Percentiles rank a stretch among this genome's conserved stretches.
Evolutionary conservation across 345 rosid species (phyloP).

Genomic region (Aurinia saxatilis): DNA sequence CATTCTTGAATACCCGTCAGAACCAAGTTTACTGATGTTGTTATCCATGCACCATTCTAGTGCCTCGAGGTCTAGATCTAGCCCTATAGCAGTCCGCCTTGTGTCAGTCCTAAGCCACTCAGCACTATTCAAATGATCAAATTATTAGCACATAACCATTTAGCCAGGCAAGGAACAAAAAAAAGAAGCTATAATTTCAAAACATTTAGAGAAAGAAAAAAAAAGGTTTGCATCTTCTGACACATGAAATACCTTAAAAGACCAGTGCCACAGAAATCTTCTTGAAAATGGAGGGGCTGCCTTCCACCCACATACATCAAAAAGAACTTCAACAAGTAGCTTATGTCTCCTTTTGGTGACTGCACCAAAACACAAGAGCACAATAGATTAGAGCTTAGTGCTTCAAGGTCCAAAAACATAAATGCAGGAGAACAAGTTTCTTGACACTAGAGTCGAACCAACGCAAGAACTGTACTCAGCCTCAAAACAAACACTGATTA

Average conservation of each 20-base stretch:
- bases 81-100: slow-evolving; percentile 79
- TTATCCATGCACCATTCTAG: slow-evolving; percentile 76
- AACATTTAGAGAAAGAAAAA: not conserved
- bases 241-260: slow-evolving; percentile 48
- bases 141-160: not conserved
- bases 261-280: slow-evolving; percentile 97
- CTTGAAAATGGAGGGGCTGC: slow-evolving; percentile 80
- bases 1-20: slow-evolving; percentile 64
- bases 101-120: slow-evolving; percentile 81
- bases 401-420: not conserved
- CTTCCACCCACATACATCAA: slow-evolving; percentile 76
- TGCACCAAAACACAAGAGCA: slow-evolving; percentile 26
- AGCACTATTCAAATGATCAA: slow-evolving; percentile 36
- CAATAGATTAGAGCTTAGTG: not conserved
- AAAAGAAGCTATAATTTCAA: not conserved
- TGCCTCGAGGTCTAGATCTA: slow-evolving; percentile 85
- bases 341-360: slow-evolving; percentile 91
- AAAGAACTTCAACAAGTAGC: slow-evolving; percentile 85
- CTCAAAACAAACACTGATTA: too few species aligned
- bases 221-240: not conserved
- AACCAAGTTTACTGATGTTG: slow-evolving; percentile 56
- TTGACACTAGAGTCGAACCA: too few species aligned
- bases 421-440: too few species aligned
- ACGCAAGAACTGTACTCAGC: too few species aligned
- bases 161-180: not conserved